Conservation (phyloP, 139 green algal species). For the Closterium sp. region DNA sequence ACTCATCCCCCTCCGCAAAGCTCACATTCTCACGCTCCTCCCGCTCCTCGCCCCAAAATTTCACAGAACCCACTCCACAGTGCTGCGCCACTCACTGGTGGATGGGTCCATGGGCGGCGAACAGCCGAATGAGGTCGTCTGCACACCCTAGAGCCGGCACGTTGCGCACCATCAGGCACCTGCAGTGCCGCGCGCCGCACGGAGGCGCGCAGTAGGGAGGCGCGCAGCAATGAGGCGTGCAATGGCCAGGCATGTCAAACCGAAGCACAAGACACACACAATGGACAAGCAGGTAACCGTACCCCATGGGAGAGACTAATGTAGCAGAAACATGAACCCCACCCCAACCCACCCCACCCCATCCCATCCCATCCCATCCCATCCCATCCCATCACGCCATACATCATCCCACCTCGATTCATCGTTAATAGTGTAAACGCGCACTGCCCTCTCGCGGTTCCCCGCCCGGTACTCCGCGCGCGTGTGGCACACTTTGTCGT, state of each 20-base stretch:
- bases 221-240: too few relatives aligned
- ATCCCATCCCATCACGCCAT: conserved; percentile 1
- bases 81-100: conserved; percentile 8
- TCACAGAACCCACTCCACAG: too few relatives aligned
- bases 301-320: too few relatives aligned
- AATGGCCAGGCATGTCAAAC: background rate
- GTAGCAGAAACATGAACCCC: background rate
- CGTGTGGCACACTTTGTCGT: conserved; percentile 16
- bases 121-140: conserved; percentile 28
- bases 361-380: background rate
- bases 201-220: too few relatives aligned
- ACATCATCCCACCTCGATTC: conserved; percentile 31
- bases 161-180: conserved; percentile 34
- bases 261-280: background rate
- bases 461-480: conserved; percentile 22
- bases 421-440: conserved; percentile 41
- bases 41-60: too few relatives aligned
- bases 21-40: too few relatives aligned
- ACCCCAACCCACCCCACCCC: background rate
- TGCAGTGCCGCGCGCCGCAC: too few relatives aligned
- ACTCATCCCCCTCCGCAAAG: too few relatives aligned
- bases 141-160: conserved; percentile 32
- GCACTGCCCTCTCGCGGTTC: conserved; percentile 3
- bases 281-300: background rate
- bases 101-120: conserved; percentile 26